Evolutionary conservation across 1,284 basidiomycete genomes (phyloP).

Genomic region (Ceratobasidium sp.): DNA sequence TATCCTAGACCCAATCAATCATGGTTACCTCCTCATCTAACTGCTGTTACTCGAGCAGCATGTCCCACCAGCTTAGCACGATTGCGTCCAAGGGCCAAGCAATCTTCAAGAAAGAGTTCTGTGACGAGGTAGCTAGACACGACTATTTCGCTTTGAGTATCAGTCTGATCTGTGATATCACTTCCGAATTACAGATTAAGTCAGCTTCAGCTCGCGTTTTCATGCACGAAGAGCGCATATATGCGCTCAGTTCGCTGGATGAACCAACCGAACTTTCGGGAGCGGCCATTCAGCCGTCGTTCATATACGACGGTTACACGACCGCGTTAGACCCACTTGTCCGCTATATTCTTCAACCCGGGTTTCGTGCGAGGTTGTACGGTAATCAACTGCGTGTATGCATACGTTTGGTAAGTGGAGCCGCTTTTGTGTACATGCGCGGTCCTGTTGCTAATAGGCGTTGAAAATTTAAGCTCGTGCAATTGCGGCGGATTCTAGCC

Average conservation of each 20-base stretch:
- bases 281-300: neutral
- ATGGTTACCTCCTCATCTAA: neutral
- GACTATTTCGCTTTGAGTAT: neutral
- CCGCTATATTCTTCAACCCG: conserved; percentile 1
- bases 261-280: neutral
- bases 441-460: neutral
- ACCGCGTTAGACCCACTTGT: conserved; percentile 1
- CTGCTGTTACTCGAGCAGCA: neutral
- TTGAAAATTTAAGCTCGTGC: neutral
- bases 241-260: neutral
- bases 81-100: conserved; percentile 5
- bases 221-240: conserved; percentile 26
- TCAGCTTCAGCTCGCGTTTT: neutral
- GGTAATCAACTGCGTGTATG: conserved; percentile 16
- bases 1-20: neutral
- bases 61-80: conserved; percentile 10
- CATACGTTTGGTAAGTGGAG: conserved; percentile 11
- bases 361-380: neutral
- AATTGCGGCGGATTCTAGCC: conserved; percentile 18
- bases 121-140: neutral
- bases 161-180: neutral
- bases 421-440: neutral
- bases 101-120: neutral
- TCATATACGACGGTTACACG: conserved; percentile 19
- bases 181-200: neutral